Base-by-base conservation (phyloP, 208 protist genomes). In the Leishmania martiniquensis region DNA sequence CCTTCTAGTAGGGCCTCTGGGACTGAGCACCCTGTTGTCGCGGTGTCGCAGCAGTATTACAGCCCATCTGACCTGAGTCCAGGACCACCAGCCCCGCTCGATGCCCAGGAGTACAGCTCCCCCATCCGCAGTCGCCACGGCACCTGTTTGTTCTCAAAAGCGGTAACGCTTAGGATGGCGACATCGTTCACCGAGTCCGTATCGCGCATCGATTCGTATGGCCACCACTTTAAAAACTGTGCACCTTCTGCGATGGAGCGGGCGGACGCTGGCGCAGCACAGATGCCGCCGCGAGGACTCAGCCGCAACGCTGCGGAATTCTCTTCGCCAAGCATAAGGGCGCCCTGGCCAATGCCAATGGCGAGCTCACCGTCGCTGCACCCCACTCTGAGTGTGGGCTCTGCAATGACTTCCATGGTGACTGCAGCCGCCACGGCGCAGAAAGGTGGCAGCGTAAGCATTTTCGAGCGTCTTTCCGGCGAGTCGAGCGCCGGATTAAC, bases 381-480 rank as follows among this genome's bases (percentile, higher is more conserved):
- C 32, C 25, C 67, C 44, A 12, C 1, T 39, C 29, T 47, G 1
- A 32, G 63, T 69, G 39, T 15, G 45, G 39, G 7, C 47, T 29
- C 67, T 22, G 44, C 29, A 42, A 47, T 3, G 32, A 20, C 25
- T 42, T 51, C 29, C 45, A 55, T 4, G 12, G n/a, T 42, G 47
- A 25, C 29, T 55, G 37, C 42, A 39, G 17, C 25, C 20, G 29
- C 22, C 29, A 39, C 67, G 44, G 25, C 39, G 47, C 6, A 62
- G n/a, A 47, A 44, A 60, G 34, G 72, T 42, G 25, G 55, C 32
- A 32, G 72, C 9, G 59, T 44, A 42, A 42, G 25, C 34, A 54
- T 82, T 17, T 77, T 77, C 34, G 72, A 77, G 15, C 63, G 72
- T 12, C 72, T 82, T 13, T 72, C 72, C 15, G 54, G 52, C 47